phyloP scores from a whole-genome alignment of 768 basidiomycete genomes.

The Mycena chlorophos region DNA sequence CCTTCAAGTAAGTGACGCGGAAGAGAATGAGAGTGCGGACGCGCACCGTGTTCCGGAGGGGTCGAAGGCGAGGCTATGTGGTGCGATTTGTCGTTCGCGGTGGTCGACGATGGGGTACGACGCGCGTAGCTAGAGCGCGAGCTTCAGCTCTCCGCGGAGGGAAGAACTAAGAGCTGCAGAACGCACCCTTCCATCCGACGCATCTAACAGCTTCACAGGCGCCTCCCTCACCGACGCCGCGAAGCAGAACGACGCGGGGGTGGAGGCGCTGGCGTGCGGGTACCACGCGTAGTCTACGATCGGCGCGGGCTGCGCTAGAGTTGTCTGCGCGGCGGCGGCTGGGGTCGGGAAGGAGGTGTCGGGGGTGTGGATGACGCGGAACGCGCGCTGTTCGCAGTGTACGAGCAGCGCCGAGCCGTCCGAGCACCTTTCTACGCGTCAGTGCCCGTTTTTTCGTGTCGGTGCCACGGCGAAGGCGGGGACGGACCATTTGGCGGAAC shows the following conservation, averaged over 20 bases:
- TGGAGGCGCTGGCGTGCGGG: slow-evolving; percentile 62
- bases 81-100: slow-evolving; percentile 86
- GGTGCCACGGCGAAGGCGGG: not conserved
- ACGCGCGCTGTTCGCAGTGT: not conserved
- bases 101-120: slow-evolving; percentile 94
- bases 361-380: not conserved
- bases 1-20: not conserved
- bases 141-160: not conserved
- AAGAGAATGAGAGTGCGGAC: not conserved
- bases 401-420: not conserved
- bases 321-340: not conserved
- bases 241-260: slow-evolving; percentile 77
- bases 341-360: not conserved
- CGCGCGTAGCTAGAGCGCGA: slow-evolving; percentile 69
- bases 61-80: slow-evolving; percentile 82
- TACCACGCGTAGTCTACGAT: slow-evolving; percentile 86
- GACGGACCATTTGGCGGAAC: not conserved
- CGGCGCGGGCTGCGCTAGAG: slow-evolving; percentile 59
- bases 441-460: not conserved
- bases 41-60: slow-evolving; percentile 61
- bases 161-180: not conserved
- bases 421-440: not conserved
- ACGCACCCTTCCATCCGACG: slow-evolving; percentile 65
- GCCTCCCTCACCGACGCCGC: slow-evolving; percentile 80
- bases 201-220: slow-evolving; percentile 86